These are phyloP conservation scores for Naganishia cerealis DNA, from an alignment of 1,284 basidiomycete genomes.

Conservation along the genomic window DNA sequence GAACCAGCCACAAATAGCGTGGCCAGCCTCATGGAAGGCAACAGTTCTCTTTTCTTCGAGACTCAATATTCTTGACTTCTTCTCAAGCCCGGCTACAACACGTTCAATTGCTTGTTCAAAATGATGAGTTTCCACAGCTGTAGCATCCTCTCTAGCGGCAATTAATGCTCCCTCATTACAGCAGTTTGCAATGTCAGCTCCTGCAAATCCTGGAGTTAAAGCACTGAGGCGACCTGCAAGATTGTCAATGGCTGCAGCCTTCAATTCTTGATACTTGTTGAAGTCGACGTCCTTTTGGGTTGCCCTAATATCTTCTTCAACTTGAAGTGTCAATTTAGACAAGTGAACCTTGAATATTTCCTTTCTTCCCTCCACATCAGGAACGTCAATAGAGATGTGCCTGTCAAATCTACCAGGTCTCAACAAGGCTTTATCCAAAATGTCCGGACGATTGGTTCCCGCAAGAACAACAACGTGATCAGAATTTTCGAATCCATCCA, in stretches of 20 bases:
- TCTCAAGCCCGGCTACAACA: constrained; percentile 95
- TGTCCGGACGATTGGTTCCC: constrained; percentile 94
- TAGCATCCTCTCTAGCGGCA: constrained; percentile 82
- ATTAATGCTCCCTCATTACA: constrained; percentile 97
- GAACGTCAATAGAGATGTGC: constrained; percentile 91
- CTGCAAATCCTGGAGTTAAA: constrained; percentile 95
- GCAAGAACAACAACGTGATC: constrained; percentile 96
- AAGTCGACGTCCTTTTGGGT: constrained; percentile 63
- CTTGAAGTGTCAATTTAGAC: too few relatives aligned
- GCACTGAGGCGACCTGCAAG: too few relatives aligned
- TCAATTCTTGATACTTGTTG: constrained; percentile 75
- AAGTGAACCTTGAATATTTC: constrained; percentile 95
- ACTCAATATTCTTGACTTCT: constrained; percentile 93
- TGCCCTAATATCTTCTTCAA: too few relatives aligned
- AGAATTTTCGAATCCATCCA: constrained; percentile 96
- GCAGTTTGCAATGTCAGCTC: constrained; percentile 97
- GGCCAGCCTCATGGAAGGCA: constrained; percentile 99
- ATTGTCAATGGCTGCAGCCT: too few relatives aligned
- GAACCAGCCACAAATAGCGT: constrained; percentile 99
- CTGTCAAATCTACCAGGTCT: constrained; percentile 97
- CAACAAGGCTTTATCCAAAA: constrained; percentile 90
- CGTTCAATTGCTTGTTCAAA: constrained; percentile 98
- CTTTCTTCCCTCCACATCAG: constrained; percentile 88
- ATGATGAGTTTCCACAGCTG: constrained; percentile 75
- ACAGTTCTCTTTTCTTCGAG: constrained; percentile 97